Percentiles rank a stretch among this genome's conserved stretches.
Evolutionary conservation across 2,329 filamentous ascomycete species (phyloP).

Genomic region (Boeremia exigua): DNA sequence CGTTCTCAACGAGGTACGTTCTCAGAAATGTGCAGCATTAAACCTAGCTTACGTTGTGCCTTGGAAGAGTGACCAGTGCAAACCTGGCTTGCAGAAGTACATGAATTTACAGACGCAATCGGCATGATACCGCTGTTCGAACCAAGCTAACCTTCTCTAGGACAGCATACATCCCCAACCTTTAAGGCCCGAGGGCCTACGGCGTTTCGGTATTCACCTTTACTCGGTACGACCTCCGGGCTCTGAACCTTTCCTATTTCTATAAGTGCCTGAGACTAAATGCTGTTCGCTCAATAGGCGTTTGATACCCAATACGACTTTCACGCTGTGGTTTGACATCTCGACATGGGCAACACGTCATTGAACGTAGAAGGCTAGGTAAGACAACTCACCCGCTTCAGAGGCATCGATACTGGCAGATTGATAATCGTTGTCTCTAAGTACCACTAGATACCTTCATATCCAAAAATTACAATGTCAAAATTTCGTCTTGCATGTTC

Average conservation of each 20-base stretch:
- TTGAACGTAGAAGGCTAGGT: background rate
- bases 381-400: background rate
- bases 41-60: conserved; percentile 31
- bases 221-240: conserved; percentile 31
- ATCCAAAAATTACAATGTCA: no score
- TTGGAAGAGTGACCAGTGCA: conserved; percentile 1
- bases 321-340: background rate
- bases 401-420: background rate
- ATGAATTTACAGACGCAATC: background rate
- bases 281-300: conserved; percentile 29
- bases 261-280: conserved; percentile 27
- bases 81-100: background rate
- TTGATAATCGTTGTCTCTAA: no score
- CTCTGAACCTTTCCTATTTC: conserved; percentile 1
- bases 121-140: no score
- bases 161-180: background rate
- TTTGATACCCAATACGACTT: conserved; percentile 31
- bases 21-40: background rate
- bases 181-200: background rate
- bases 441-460: no score
- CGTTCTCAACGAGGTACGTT: background rate
- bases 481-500: no score
- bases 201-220: conserved; percentile 32
- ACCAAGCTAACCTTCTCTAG: conserved; percentile 2
- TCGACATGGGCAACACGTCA: background rate